phyloP scores from a whole-genome alignment of 2,329 filamentous ascomycete genomes.

The Lachnellula suecica region DNA sequence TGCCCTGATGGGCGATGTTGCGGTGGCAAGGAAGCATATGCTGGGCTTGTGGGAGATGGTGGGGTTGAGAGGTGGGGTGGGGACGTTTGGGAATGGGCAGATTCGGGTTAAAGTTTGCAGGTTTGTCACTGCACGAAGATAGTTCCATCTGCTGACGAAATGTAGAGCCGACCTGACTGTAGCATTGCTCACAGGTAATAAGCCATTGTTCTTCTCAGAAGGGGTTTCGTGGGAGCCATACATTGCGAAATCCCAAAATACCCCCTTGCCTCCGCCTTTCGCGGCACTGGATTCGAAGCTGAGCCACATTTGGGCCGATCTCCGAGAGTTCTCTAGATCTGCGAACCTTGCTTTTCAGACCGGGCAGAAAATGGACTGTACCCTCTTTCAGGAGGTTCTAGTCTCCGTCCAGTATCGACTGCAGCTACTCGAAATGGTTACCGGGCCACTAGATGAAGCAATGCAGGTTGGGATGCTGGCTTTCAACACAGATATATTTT shows the following conservation, averaged over 20 bases:
- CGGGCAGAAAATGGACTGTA: conserved; percentile 21
- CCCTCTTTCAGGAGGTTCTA: conserved; percentile 34
- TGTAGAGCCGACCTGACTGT: not conserved
- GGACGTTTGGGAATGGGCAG: not conserved
- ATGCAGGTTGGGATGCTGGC: conserved; percentile 39
- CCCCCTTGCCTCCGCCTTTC: not conserved
- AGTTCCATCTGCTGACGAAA: not conserved
- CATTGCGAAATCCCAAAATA: not conserved
- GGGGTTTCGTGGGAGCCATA: conserved; percentile 6
- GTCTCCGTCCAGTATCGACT: conserved; percentile 40
- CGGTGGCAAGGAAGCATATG: not conserved
- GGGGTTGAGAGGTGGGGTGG: not conserved
- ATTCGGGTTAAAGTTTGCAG: not conserved
- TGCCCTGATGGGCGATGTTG: not conserved
- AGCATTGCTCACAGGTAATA: not conserved
- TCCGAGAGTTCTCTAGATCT: conserved; percentile 27
- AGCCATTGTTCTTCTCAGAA: not conserved
- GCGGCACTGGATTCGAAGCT: conserved; percentile 10
- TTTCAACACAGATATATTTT: conserved; percentile 38
- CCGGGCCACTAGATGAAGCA: conserved; percentile 32
- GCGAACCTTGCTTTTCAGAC: conserved; percentile 29
- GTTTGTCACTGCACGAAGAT: not conserved
- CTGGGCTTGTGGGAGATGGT: not conserved
- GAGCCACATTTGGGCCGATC: conserved; percentile 24
- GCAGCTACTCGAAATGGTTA: conserved; percentile 31